Evolutionary conservation across 805 yeast species (phyloP).

Genomic region (Wickerhamomyces silvicola): DNA sequence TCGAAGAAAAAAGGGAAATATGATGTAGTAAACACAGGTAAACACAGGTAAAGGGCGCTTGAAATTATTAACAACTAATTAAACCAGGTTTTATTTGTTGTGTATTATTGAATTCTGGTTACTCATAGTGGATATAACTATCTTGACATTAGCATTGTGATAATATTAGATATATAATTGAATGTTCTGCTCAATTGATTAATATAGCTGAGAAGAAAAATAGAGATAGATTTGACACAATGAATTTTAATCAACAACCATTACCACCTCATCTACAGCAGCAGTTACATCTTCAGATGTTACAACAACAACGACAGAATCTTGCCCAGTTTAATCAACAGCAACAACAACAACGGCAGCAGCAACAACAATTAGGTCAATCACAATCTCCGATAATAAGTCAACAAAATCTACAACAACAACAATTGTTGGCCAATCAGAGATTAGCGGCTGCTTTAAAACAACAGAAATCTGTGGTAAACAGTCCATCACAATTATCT

Average conservation of each 20-base stretch:
- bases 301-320: constrained; percentile 10
- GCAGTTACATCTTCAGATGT: constrained; percentile 15
- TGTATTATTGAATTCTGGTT: too few species aligned
- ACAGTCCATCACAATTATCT: constrained; percentile 30
- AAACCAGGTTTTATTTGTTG: too few species aligned
- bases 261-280: constrained; percentile 17
- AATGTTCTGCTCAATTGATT: too few species aligned
- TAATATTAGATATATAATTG: too few species aligned
- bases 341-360: constrained; percentile 7
- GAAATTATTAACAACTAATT: too few species aligned
- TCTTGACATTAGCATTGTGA: too few species aligned
- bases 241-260: constrained; percentile 10
- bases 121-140: too few species aligned
- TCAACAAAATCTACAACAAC: constrained; percentile 16
- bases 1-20: too few species aligned
- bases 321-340: constrained; percentile 6
- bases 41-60: too few species aligned
- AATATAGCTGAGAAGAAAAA: too few species aligned
- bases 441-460: constrained; percentile 14
- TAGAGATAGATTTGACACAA: too few species aligned
- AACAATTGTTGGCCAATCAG: constrained; percentile 17
- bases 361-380: constrained; percentile 3
- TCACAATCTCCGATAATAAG: constrained; percentile 3
- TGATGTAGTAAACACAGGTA: too few species aligned
- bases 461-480: constrained; percentile 9